These are phyloP conservation scores for Millerago galiae DNA, from an alignment of 805 yeast genomes.

Conservation along the genomic window DNA sequence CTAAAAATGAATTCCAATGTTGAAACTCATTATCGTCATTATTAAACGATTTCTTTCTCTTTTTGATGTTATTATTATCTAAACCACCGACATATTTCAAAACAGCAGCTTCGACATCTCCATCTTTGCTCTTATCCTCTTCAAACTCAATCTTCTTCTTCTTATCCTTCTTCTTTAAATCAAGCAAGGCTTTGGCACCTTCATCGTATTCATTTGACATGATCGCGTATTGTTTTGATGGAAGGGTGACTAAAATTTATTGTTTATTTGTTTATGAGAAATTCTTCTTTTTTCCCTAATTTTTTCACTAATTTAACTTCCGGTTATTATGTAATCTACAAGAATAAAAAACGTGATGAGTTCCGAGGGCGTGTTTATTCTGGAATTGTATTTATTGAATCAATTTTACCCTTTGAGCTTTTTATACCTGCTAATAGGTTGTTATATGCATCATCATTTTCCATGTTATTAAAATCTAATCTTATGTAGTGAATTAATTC, in stretches of 20 bases:
- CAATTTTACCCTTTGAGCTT: constrained; percentile 12
- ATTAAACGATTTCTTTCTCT: constrained; percentile 17
- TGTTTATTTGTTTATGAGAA: too few relatives aligned
- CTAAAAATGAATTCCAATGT: constrained; percentile 24
- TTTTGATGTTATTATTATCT: constrained; percentile 18
- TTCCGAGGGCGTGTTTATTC: constrained; percentile 7
- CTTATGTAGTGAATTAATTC: constrained; percentile 26
- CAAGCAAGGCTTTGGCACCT: constrained; percentile 22
- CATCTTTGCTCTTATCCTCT: constrained; percentile 3
- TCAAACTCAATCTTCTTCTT: constrained; percentile 3
- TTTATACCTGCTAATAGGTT: constrained; percentile 3
- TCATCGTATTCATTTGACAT: constrained; percentile 18
- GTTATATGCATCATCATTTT: constrained; percentile 11
- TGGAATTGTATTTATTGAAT: constrained; percentile 9
- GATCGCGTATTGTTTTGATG: not conserved
- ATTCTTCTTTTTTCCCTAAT: too few relatives aligned
- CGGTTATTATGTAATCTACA: too few relatives aligned
- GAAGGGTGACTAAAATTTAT: constrained; percentile 5
- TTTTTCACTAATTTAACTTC: too few relatives aligned
- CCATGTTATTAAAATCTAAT: constrained; percentile 10
- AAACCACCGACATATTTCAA: constrained; percentile 66
- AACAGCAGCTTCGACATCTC: constrained; percentile 69
- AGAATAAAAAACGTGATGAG: not conserved
- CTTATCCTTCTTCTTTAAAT: constrained; percentile 18
- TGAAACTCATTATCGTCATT: constrained; percentile 22